Evolutionary conservation across 2,329 filamentous ascomycete genomes (phyloP).

Genomic region (Lasiodiplodia hormozganensis): DNA sequence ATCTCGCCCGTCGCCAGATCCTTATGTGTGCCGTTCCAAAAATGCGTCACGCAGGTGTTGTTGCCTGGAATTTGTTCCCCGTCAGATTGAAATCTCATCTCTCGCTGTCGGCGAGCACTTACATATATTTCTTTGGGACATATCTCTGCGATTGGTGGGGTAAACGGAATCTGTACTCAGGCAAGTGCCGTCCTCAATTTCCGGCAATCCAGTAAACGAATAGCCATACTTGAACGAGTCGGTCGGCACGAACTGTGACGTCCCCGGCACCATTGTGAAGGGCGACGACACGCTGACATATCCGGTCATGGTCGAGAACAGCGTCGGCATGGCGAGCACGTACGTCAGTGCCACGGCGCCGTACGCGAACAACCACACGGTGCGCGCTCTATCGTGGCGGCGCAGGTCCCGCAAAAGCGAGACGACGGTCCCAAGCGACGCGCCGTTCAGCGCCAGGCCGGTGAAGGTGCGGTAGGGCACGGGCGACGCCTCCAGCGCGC

Average conservation of each 20-base stretch:
- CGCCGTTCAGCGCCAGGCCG: constrained; percentile 40
- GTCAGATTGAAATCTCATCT: not conserved
- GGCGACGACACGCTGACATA: constrained; percentile 39
- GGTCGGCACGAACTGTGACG: not conserved
- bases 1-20: not conserved
- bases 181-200: not conserved
- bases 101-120: not conserved
- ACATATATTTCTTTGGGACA: not conserved
- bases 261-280: not conserved
- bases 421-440: constrained; percentile 36
- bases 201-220: not conserved
- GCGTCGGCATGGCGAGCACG: constrained; percentile 42
- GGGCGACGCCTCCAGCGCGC: constrained; percentile 44
- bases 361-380: constrained; percentile 42
- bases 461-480: constrained; percentile 45
- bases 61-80: not conserved
- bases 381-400: constrained; percentile 35
- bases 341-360: constrained; percentile 41
- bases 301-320: constrained; percentile 47
- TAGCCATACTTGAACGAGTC: not conserved
- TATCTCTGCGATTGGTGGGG: not conserved
- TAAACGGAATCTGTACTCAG: not conserved
- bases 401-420: constrained; percentile 39
- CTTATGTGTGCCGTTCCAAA: not conserved
- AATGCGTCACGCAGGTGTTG: not conserved